Percentiles rank a stretch among this genome's conserved stretches.
phyloP scores from a whole-genome alignment of 2,329 filamentous ascomycete genomes.

The Fusarium decemcellulare region DNA sequence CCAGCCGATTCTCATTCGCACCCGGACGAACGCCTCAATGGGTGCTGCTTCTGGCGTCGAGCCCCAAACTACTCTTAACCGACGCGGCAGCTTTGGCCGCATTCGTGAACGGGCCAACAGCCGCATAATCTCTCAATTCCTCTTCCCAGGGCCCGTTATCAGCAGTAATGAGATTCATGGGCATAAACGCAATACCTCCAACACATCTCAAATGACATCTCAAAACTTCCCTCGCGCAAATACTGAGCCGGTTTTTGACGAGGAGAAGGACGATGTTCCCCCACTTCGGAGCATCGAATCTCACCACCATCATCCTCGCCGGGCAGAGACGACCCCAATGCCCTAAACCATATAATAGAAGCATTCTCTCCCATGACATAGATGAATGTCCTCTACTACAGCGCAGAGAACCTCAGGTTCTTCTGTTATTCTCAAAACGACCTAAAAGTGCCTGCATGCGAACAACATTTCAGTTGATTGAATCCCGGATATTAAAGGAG shows the following conservation, averaged over 20 bases:
- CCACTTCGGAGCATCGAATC: conserved; percentile 45
- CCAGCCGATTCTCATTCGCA: conserved; percentile 56
- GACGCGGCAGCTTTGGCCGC: conserved; percentile 56
- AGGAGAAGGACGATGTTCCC: conserved; percentile 47
- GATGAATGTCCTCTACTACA: background rate
- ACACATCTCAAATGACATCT: conserved; percentile 44
- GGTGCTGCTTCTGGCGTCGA: conserved; percentile 49
- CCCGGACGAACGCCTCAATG: conserved; percentile 54
- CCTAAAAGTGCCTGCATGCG: background rate
- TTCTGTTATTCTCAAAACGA: background rate
- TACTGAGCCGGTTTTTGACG: conserved; percentile 46
- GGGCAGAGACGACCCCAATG: conserved; percentile 46
- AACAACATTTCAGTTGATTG: conserved; percentile 10
- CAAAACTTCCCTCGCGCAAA: conserved; percentile 42
- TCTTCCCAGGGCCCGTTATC: conserved; percentile 64
- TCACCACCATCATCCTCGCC: conserved; percentile 43
- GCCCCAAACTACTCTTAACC: conserved; percentile 39
- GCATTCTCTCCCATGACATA: background rate
- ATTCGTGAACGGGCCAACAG: conserved; percentile 55
- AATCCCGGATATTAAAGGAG: background rate
- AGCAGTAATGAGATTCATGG: conserved; percentile 48
- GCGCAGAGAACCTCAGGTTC: background rate
- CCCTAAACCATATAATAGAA: conserved; percentile 27
- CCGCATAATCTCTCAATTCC: conserved; percentile 61
- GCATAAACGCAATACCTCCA: conserved; percentile 48